A percentile compares a stretch with the other conserved stretches of the same genome.
Evolutionary conservation across 768 basidiomycete species (phyloP).

Genomic region (Butyriboletus loyo): DNA sequence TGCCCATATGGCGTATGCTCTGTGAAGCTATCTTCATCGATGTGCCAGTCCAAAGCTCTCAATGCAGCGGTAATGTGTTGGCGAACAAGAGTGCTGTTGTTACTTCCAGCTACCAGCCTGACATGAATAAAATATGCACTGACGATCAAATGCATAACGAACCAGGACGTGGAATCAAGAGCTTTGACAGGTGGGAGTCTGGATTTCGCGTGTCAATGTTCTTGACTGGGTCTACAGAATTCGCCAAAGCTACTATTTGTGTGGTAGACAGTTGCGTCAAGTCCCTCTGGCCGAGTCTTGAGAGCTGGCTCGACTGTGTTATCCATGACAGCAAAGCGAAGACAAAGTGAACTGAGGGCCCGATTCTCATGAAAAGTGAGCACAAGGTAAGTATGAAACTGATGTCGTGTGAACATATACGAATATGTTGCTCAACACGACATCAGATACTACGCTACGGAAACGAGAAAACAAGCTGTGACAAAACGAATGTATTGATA

Average conservation of each 20-base stretch:
- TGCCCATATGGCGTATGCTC: constrained; percentile 77
- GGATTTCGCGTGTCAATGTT: constrained; percentile 67
- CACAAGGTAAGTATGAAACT: neutral
- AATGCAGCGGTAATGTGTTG: constrained; percentile 77
- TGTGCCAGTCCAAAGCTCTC: constrained; percentile 75
- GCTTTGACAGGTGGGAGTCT: constrained; percentile 71
- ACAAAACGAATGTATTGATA: too few species aligned
- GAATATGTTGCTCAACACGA: neutral
- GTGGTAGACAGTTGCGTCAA: constrained; percentile 45
- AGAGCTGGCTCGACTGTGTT: constrained; percentile 27
- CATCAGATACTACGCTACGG: too few species aligned
- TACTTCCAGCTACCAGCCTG: constrained; percentile 53
- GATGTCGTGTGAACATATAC: constrained; percentile 13
- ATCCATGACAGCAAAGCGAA: constrained; percentile 20
- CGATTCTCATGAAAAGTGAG: constrained; percentile 13
- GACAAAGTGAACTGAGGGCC: constrained; percentile 3
- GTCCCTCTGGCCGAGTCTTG: constrained; percentile 36
- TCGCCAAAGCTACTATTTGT: constrained; percentile 49
- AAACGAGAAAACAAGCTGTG: too few species aligned
- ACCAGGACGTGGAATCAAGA: constrained; percentile 85
- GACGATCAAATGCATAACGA: constrained; percentile 29
- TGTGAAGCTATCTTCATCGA: constrained; percentile 82
- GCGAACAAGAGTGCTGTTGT: constrained; percentile 77
- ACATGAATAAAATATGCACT: neutral
- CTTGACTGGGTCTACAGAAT: constrained; percentile 59